A percentile compares a stretch with the other conserved stretches of the same genome.
phyloP scores from a whole-genome alignment of 441 rosid species.

The Jatropha podagrica region DNA sequence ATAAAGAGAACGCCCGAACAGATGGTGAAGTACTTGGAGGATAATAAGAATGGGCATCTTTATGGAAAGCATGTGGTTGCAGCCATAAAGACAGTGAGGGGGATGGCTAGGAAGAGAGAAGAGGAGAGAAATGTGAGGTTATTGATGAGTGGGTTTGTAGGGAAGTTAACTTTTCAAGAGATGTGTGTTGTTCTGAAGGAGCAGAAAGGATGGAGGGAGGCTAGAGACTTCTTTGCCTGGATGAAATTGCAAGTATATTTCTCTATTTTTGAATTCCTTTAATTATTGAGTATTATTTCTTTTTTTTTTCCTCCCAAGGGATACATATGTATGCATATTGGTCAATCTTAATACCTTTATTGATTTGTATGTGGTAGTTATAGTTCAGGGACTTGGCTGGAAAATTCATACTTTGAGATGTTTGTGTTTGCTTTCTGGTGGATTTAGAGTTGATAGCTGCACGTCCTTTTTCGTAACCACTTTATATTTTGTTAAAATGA shows the following conservation, averaged over 20 bases:
- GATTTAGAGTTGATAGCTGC: not conserved
- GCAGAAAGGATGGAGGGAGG: slow-evolving; percentile 87
- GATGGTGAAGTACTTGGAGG: slow-evolving; percentile 80
- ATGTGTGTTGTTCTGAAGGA: slow-evolving; percentile 94
- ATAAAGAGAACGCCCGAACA: slow-evolving; percentile 87
- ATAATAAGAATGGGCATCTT: slow-evolving; percentile 71
- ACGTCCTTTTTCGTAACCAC: not conserved
- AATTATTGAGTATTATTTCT: not conserved
- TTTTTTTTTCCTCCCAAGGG: not conserved
- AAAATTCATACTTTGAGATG: not conserved
- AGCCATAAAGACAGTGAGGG: slow-evolving; percentile 73
- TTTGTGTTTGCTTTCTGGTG: not conserved
- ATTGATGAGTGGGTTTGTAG: slow-evolving; percentile 75
- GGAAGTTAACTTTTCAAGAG: slow-evolving; percentile 72
- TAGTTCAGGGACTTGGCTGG: too few species aligned
- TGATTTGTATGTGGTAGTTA: not conserved
- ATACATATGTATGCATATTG: not conserved
- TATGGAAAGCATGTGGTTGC: slow-evolving; percentile 88
- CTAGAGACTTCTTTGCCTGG: slow-evolving; percentile 77
- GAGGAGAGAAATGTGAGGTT: slow-evolving; percentile 60
- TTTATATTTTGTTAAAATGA: not conserved
- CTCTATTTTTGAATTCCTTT: not conserved
- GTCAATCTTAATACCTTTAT: not conserved
- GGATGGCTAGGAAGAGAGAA: slow-evolving; percentile 42
- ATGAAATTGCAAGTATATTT: slow-evolving; percentile 81